These are phyloP conservation scores for Ophiocordyceps camponoti-leonardi DNA, from an alignment of 2,329 filamentous ascomycete species.

Conservation along the genomic window DNA sequence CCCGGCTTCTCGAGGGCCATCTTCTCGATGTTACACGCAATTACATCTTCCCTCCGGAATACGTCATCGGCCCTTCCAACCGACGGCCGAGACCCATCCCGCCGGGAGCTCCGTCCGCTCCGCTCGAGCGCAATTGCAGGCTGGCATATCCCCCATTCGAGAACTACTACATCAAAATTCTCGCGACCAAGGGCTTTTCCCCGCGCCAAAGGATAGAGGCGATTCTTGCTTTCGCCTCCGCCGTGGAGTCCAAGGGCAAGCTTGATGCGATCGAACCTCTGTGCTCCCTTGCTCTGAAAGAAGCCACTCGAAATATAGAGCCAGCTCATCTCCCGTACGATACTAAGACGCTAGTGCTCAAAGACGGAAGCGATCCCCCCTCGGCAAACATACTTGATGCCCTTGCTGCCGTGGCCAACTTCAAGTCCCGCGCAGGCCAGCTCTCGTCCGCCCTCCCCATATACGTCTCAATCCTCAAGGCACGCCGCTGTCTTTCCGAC, in stretches of 20 bases:
- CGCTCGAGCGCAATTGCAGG: constrained; percentile 60
- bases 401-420: constrained; percentile 61
- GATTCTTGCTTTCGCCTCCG: constrained; percentile 67
- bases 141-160: constrained; percentile 54
- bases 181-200: constrained; percentile 66
- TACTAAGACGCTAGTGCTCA: constrained; percentile 43
- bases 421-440: constrained; percentile 55
- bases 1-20: constrained; percentile 71
- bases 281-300: constrained; percentile 59
- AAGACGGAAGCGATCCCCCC: constrained; percentile 35
- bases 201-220: constrained; percentile 67
- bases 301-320: constrained; percentile 44
- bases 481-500: constrained; percentile 44
- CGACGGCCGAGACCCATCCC: constrained; percentile 60
- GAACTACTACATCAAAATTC: constrained; percentile 62
- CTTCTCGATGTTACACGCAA: constrained; percentile 50
- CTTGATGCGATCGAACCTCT: constrained; percentile 50
- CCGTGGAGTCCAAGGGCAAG: constrained; percentile 61
- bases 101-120: constrained; percentile 41
- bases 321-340: constrained; percentile 31
- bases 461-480: constrained; percentile 68
- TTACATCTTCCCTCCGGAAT: constrained; percentile 52
- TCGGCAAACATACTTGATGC: constrained; percentile 61
- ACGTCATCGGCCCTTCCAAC: constrained; percentile 70
- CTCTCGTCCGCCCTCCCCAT: constrained; percentile 59